Conservation (phyloP, 2,329 filamentous ascomycete genomes). For the Pestalotiopsis sp. region DNA sequence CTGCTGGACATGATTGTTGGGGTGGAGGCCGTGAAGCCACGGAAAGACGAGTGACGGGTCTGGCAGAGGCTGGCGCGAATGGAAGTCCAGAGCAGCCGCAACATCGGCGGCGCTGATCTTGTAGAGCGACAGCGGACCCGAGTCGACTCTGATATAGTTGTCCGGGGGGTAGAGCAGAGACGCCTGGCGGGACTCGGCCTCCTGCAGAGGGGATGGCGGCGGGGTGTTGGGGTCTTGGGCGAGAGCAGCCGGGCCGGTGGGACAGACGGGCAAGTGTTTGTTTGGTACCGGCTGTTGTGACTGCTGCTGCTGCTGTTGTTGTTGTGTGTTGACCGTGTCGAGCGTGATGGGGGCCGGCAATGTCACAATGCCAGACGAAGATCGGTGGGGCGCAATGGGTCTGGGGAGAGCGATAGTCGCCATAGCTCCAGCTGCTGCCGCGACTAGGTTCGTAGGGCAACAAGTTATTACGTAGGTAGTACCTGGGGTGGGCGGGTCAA, state of each 20-base stretch:
- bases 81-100: constrained; percentile 73
- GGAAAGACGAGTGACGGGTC: constrained; percentile 88
- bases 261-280: constrained; percentile 87
- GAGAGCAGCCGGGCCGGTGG: constrained; percentile 68
- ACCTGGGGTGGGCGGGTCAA: not conserved
- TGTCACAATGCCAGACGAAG: constrained; percentile 43
- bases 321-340: constrained; percentile 37
- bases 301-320: constrained; percentile 13
- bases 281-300: constrained; percentile 68
- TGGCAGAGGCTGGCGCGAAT: constrained; percentile 79
- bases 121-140: constrained; percentile 66
- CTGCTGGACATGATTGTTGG: constrained; percentile 84
- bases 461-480: not conserved
- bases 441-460: not conserved
- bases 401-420: constrained; percentile 57
- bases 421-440: constrained; percentile 37
- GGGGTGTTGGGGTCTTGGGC: constrained; percentile 61
- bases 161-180: constrained; percentile 79
- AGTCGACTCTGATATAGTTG: constrained; percentile 54
- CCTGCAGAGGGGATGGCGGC: constrained; percentile 65
- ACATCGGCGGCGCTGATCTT: constrained; percentile 71
- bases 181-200: constrained; percentile 55
- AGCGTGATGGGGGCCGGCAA: constrained; percentile 45
- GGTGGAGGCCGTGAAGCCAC: constrained; percentile 93
- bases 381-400: constrained; percentile 47